A percentile compares a stretch with the other conserved stretches of the same genome.
phyloP scores from a whole-genome alignment of 2,329 filamentous ascomycete species.

The Didymella keratinophila region DNA sequence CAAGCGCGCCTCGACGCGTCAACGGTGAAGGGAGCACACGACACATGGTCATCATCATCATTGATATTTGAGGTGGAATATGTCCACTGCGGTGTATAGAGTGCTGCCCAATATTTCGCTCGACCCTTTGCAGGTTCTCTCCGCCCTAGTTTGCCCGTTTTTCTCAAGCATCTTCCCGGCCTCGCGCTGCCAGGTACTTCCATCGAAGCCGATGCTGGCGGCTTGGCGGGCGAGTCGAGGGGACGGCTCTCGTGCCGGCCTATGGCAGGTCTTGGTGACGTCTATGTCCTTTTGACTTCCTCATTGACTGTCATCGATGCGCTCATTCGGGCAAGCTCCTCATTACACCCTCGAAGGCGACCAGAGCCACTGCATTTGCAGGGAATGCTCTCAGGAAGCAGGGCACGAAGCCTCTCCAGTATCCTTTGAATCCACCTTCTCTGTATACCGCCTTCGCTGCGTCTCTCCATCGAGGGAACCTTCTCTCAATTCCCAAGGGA shows the following conservation, averaged over 20 bases:
- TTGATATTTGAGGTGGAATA: background rate
- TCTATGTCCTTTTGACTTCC: background rate
- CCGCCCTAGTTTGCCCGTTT: background rate
- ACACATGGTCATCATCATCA: background rate
- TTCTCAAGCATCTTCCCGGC: conserved; percentile 9
- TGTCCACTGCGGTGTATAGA: background rate
- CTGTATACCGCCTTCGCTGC: conserved; percentile 79
- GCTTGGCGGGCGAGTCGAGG: conserved; percentile 10
- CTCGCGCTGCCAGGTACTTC: conserved; percentile 2
- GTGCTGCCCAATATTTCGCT: background rate
- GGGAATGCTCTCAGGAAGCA: conserved; percentile 95
- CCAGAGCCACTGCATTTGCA: conserved; percentile 90
- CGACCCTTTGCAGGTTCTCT: background rate
- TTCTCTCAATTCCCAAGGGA: conserved; percentile 70
- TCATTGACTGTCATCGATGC: background rate
- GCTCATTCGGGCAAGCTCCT: conserved; percentile 55
- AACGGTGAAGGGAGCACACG: conserved; percentile 3
- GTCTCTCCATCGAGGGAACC: conserved; percentile 78
- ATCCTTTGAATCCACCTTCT: conserved; percentile 79
- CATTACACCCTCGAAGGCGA: conserved; percentile 94
- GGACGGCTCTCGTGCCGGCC: background rate
- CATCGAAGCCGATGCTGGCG: conserved; percentile 2
- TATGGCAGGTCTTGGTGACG: background rate
- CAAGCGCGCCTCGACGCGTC: conserved; percentile 16
- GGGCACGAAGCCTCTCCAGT: conserved; percentile 90